A percentile compares a stretch with the other conserved stretches of the same genome.
These are phyloP conservation scores for Clarireedia hainanense DNA, from an alignment of 2,329 filamentous ascomycete species.

Conservation along the genomic window DNA sequence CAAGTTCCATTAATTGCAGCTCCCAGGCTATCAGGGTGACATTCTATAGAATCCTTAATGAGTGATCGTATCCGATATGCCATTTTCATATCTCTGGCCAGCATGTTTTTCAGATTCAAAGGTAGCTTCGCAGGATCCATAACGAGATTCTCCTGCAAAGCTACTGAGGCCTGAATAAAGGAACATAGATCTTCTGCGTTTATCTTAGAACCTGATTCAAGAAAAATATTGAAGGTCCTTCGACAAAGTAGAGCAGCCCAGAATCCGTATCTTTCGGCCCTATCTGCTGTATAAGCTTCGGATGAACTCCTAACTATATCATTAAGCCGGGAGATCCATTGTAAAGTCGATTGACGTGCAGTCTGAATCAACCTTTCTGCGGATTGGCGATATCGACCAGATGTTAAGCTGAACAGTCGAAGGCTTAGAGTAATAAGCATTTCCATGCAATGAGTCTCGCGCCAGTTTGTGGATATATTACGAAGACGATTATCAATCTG, in stretches of 20 bases:
- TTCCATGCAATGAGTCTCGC: conserved; percentile 51
- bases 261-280: conserved; percentile 39
- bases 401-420: conserved; percentile 26
- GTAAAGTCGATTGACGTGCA: conserved; percentile 34
- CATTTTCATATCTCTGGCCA: conserved; percentile 42
- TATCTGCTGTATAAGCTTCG: conserved; percentile 33
- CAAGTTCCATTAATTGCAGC: conserved; percentile 35
- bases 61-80: conserved; percentile 30
- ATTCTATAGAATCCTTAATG: conserved; percentile 32
- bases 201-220: not conserved
- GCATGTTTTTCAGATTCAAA: conserved; percentile 29
- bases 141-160: conserved; percentile 40
- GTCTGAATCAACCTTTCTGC: conserved; percentile 31
- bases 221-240: conserved; percentile 34
- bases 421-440: conserved; percentile 44
- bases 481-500: conserved; percentile 40
- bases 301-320: conserved; percentile 34
- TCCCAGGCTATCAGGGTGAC: conserved; percentile 25
- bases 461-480: conserved; percentile 46
- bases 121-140: conserved; percentile 32
- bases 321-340: conserved; percentile 44
- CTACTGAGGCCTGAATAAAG: conserved; percentile 35
- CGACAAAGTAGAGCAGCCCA: conserved; percentile 50
- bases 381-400: not conserved
- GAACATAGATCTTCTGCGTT: conserved; percentile 14